Conservation (phyloP, 495 filamentous ascomycete species). For the Aspergillus affinis region DNA sequence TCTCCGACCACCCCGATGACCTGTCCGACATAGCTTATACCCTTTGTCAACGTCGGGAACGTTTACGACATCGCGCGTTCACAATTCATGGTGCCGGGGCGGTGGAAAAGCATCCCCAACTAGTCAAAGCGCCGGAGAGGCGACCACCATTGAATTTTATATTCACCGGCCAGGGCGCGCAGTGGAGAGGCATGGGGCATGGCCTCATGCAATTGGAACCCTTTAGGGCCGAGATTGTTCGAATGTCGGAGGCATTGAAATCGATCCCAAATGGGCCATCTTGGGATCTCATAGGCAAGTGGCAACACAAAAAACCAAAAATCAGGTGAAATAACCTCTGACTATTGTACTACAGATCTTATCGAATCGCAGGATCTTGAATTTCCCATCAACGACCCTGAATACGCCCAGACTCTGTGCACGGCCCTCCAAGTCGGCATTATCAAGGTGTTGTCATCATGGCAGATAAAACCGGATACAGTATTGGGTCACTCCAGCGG, state of each 20-base stretch:
- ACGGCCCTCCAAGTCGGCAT: slow-evolving; percentile 43
- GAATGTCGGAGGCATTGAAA: too few relatives aligned
- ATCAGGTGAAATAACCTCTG: too few relatives aligned
- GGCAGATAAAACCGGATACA: slow-evolving; percentile 28
- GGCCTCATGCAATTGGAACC: too few relatives aligned
- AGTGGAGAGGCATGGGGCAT: slow-evolving; percentile 10
- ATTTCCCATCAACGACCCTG: background rate
- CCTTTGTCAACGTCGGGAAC: too few relatives aligned
- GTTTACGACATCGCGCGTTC: too few relatives aligned
- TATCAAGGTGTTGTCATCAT: slow-evolving; percentile 35
- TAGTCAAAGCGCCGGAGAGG: too few relatives aligned
- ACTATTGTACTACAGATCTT: background rate
- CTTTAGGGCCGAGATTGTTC: too few relatives aligned
- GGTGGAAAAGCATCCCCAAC: too few relatives aligned
- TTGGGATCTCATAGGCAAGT: background rate
- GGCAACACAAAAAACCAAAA: background rate
- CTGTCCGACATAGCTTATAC: too few relatives aligned
- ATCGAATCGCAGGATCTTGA: background rate
- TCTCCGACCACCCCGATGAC: too few relatives aligned
- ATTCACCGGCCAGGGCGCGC: slow-evolving; percentile 13
- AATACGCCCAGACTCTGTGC: slow-evolving; percentile 34
- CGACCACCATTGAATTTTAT: too few relatives aligned
- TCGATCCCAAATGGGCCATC: background rate
- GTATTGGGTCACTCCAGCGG: slow-evolving; percentile 41
- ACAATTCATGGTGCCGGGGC: too few relatives aligned